These are phyloP conservation scores for Penicillium psychrosexuale DNA, from an alignment of 2,329 filamentous ascomycete genomes.

Conservation along the genomic window DNA sequence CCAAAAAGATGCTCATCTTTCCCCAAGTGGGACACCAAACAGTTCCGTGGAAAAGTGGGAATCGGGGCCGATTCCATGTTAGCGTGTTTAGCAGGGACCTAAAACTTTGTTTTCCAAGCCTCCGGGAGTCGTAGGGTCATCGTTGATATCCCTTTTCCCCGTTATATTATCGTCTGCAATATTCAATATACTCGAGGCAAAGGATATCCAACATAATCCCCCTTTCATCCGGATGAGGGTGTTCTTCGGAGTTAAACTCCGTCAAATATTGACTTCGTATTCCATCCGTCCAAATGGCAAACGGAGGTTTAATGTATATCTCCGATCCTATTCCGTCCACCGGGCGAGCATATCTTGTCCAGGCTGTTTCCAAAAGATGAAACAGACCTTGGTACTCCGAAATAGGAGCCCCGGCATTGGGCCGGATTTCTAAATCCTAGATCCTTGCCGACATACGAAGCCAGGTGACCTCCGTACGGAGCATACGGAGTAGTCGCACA, in stretches of 20 bases:
- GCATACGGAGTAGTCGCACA: neutral
- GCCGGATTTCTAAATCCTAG: neutral
- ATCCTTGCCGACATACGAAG: neutral
- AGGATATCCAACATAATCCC: neutral
- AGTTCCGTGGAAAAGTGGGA: neutral
- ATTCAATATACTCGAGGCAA: neutral
- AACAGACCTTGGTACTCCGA: neutral
- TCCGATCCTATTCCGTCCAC: neutral
- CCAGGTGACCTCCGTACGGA: neutral
- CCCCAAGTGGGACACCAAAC: conserved; percentile 1
- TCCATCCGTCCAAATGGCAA: neutral
- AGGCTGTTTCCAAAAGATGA: neutral
- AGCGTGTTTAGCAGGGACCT: conserved; percentile 2
- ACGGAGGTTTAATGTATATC: neutral
- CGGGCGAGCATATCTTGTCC: neutral
- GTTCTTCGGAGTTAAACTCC: conserved; percentile 2
- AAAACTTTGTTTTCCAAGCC: conserved; percentile 4
- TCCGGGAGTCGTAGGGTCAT: neutral
- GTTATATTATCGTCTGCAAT: neutral
- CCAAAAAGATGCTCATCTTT: conserved; percentile 1
- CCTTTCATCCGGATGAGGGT: neutral
- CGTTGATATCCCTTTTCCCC: neutral
- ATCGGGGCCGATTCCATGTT: neutral
- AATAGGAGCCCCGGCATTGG: neutral
- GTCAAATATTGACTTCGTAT: neutral